Percentiles rank a stretch among this genome's conserved stretches.
These are phyloP conservation scores for Grammothele lineata DNA, from an alignment of 768 basidiomycete genomes.

Conservation along the genomic window DNA sequence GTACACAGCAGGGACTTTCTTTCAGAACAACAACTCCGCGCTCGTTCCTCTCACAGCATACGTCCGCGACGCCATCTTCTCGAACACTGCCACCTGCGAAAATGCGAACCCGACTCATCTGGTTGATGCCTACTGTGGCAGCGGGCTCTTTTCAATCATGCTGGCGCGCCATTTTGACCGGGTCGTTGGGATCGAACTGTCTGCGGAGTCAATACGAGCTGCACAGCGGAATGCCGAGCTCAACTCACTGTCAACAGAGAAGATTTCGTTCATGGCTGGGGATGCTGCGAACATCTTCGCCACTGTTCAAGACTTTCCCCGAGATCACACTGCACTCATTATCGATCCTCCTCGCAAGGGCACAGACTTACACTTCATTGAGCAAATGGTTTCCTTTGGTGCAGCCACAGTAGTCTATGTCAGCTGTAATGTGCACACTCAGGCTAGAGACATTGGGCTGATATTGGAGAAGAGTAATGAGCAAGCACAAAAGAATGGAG, in stretches of 20 bases:
- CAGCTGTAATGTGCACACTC: constrained; percentile 93
- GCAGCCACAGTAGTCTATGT: constrained; percentile 79
- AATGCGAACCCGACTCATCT: constrained; percentile 63
- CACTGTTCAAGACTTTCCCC: constrained; percentile 60
- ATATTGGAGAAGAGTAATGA: constrained; percentile 48
- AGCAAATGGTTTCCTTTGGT: constrained; percentile 70
- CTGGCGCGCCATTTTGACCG: constrained; percentile 69
- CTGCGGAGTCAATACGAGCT: constrained; percentile 60
- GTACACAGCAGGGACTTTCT: constrained; percentile 86
- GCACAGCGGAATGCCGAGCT: constrained; percentile 64
- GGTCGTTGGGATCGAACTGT: constrained; percentile 90
- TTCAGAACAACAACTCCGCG: constrained; percentile 97
- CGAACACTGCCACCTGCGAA: constrained; percentile 14
- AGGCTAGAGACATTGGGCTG: constrained; percentile 82
- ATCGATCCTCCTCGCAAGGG: constrained; percentile 96
- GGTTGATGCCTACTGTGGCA: constrained; percentile 93
- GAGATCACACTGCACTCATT: constrained; percentile 60
- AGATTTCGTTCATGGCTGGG: constrained; percentile 69
- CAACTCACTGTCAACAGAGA: constrained; percentile 52
- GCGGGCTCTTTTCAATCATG: constrained; percentile 82
- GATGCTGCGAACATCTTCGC: constrained; percentile 86
- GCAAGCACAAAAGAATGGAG: constrained; percentile 31
- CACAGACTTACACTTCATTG: constrained; percentile 74
- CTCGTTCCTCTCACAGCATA: constrained; percentile 81
- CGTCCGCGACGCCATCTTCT: constrained; percentile 70